These are phyloP conservation scores for Oidiodendron maius DNA, from an alignment of 495 filamentous ascomycete species.

Conservation along the genomic window DNA sequence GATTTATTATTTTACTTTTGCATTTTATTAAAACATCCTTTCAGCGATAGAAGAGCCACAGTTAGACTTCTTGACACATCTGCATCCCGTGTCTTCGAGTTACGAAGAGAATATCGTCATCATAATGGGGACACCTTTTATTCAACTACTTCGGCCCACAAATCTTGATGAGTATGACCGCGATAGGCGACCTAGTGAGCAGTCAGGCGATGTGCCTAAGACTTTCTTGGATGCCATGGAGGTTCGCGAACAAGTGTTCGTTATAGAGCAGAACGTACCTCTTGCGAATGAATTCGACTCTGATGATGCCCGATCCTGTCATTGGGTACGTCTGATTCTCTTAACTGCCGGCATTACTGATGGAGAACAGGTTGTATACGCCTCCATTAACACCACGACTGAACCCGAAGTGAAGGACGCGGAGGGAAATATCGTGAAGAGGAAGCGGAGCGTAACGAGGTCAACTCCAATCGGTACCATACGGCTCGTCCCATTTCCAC, in stretches of 20 bases:
- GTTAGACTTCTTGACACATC: too few relatives aligned
- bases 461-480: slow-evolving; percentile 62
- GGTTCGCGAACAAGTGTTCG: slow-evolving; percentile 72
- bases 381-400: slow-evolving; percentile 26
- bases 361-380: slow-evolving; percentile 51
- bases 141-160: slow-evolving; percentile 40
- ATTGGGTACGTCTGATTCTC: slow-evolving; percentile 48
- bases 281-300: slow-evolving; percentile 67
- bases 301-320: slow-evolving; percentile 72
- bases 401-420: slow-evolving; percentile 27
- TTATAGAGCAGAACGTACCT: slow-evolving; percentile 65
- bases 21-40: too few relatives aligned
- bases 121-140: slow-evolving; percentile 32
- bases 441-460: slow-evolving; percentile 30
- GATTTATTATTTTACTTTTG: too few relatives aligned
- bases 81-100: too few relatives aligned
- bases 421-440: slow-evolving; percentile 14
- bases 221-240: slow-evolving; percentile 72
- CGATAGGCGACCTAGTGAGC: slow-evolving; percentile 31
- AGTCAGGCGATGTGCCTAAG: slow-evolving; percentile 43
- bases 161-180: slow-evolving; percentile 40
- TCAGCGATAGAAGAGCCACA: too few relatives aligned
- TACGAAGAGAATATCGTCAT: too few relatives aligned
- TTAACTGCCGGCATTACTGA: too few relatives aligned
- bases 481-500: slow-evolving; percentile 72